Base-by-base conservation (phyloP, 2,329 filamentous ascomycete species). In the Penicillium griseofulvum region DNA sequence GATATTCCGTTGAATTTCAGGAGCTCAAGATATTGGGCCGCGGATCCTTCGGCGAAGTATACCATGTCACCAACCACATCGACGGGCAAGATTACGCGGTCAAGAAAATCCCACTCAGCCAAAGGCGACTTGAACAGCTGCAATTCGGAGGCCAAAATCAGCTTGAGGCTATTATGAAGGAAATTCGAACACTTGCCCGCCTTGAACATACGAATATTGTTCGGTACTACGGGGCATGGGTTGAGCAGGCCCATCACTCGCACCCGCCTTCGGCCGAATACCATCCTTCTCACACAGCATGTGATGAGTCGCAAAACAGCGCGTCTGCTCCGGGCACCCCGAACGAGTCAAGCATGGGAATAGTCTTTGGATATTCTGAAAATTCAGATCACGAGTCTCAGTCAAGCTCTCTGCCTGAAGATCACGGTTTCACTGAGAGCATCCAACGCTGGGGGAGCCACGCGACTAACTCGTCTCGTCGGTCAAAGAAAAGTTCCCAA, bases 121-220 rank as follows among this genome's bases (percentile, higher is more conserved):
- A 79, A 37, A 74, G 76, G 42, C 75, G 81, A 24, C 72, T 85
- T 10, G 76, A 77, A 34, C 78, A 76, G 58, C 76, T 85, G n/a
- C 75, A 80, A 44, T 72, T 78, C 49, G 75, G 78, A 22, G 81
- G 80, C 1, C 72, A 80, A 31, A 72, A 78, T 49, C 82, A 83
- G 56, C 70, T 86, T 39, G 82, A 85, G 62, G 76, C 72, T 47
- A 77, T 87, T 31, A 74, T 87, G 51, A 78, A 79, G 53, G 85
- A 88, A 68, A 80, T 87, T 9, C 78, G 83, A 45, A 84, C 83
- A 0, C 74, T 88, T 42, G 85, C 86, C 44, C 76, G 78, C 26
- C 74, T 88, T 16, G 82, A 87, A 43, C 86, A 89, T 68, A 78
- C 78, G 5, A 87, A 88, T 65, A 81, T 89, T 52, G 86, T 88